phyloP scores from a whole-genome alignment of 2,329 filamentous ascomycete species.

The Ophiobolus disseminans region DNA sequence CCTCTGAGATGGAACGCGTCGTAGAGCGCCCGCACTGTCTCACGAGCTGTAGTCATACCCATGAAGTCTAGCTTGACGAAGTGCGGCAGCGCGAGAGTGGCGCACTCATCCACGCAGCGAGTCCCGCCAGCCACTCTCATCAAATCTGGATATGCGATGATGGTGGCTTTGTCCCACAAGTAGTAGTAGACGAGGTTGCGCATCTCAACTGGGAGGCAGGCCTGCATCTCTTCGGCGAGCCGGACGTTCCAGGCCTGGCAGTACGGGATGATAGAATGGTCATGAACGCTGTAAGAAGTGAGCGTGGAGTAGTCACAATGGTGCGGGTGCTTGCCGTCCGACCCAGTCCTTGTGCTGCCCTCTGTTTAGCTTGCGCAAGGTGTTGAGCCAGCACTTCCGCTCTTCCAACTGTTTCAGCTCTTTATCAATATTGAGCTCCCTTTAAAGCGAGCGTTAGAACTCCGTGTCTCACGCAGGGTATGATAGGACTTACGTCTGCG shows the following conservation, averaged over 20 bases:
- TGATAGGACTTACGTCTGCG: no score
- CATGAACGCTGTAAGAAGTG: background rate
- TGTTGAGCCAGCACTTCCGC: background rate
- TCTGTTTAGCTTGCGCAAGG: background rate
- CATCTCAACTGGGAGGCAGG: constrained; percentile 2
- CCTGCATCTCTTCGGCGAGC: constrained; percentile 4
- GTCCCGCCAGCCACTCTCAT: background rate
- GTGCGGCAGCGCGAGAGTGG: background rate
- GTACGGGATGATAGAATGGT: constrained; percentile 4
- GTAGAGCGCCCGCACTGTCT: background rate
- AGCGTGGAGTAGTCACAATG: no score
- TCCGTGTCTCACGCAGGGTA: no score
- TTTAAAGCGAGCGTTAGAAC: no score
- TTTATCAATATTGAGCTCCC: background rate
- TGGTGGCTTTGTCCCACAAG: background rate
- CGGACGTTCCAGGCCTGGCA: constrained; percentile 4
- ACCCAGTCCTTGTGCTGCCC: constrained; percentile 7
- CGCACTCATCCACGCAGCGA: background rate
- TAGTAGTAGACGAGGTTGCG: constrained; percentile 6
- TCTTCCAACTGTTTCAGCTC: background rate
- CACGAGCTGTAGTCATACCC: background rate
- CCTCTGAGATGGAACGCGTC: background rate
- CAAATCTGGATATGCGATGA: background rate
- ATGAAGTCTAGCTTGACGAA: background rate
- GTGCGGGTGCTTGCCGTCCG: background rate